A percentile compares a stretch with the other conserved stretches of the same genome.
Conservation (phyloP, 768 basidiomycete species). For the Mycena maculata region DNA sequence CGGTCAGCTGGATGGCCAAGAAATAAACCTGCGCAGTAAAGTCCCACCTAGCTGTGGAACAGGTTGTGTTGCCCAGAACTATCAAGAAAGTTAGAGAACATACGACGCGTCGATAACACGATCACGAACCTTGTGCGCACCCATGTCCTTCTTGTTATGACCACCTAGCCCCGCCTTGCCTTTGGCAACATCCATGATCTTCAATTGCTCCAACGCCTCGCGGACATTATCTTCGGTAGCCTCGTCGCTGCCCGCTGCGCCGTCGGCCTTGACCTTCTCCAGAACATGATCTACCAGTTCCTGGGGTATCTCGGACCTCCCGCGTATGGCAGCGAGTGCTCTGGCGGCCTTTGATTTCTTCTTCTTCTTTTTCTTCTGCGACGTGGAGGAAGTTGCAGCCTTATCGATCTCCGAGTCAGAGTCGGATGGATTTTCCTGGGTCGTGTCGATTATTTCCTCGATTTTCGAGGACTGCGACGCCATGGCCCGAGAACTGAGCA, state of each 20-base stretch:
- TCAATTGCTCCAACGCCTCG: slow-evolving; percentile 78
- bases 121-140: slow-evolving; percentile 84
- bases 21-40: neutral
- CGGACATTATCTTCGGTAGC: slow-evolving; percentile 76
- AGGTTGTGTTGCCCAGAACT: slow-evolving; percentile 99
- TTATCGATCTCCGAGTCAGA: slow-evolving; percentile 30
- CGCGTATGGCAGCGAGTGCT: slow-evolving; percentile 60
- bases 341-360: slow-evolving; percentile 80
- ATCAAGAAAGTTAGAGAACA: slow-evolving; percentile 20
- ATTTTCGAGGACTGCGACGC: slow-evolving; percentile 35
- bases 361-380: slow-evolving; percentile 82
- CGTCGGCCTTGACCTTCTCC: slow-evolving; percentile 72
- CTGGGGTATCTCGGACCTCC: slow-evolving; percentile 65
- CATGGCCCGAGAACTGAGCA: slow-evolving; percentile 13
- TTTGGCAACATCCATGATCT: slow-evolving; percentile 86
- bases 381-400: slow-evolving; percentile 55
- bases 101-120: neutral
- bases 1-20: neutral
- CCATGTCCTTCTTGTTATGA: slow-evolving; percentile 81
- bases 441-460: slow-evolving; percentile 42
- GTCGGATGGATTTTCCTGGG: slow-evolving; percentile 31
- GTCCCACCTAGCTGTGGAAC: slow-evolving; percentile 85
- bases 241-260: slow-evolving; percentile 54
- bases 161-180: slow-evolving; percentile 85
- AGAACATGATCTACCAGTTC: slow-evolving; percentile 75